A percentile compares a stretch with the other conserved stretches of the same genome.
phyloP scores from a whole-genome alignment of 2,329 filamentous ascomycete species.

The Pezicula neosporulosa region DNA sequence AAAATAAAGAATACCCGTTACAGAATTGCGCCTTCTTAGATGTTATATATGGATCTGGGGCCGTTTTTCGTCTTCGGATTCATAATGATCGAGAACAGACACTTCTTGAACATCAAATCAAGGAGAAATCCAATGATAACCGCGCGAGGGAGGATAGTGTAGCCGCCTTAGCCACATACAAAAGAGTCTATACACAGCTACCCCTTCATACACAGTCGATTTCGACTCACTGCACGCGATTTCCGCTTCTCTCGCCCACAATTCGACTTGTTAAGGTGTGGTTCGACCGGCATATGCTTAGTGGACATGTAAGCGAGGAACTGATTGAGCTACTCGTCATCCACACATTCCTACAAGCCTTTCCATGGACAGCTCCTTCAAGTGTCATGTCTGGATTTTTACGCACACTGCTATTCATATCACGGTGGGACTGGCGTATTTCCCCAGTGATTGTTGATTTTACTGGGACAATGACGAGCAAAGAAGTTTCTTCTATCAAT shows the following conservation, averaged over 20 bases:
- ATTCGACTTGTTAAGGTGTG: slow-evolving; percentile 86
- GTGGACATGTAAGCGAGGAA: slow-evolving; percentile 72
- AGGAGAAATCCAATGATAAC: slow-evolving; percentile 66
- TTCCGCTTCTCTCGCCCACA: slow-evolving; percentile 74
- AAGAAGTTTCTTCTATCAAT: slow-evolving; percentile 59
- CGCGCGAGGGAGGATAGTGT: slow-evolving; percentile 66
- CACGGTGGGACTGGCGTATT: slow-evolving; percentile 87
- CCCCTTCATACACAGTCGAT: slow-evolving; percentile 82
- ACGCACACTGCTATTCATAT: slow-evolving; percentile 73
- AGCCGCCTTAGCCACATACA: slow-evolving; percentile 65
- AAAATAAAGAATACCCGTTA: slow-evolving; percentile 65
- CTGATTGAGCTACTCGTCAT: slow-evolving; percentile 80
- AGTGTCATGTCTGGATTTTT: slow-evolving; percentile 78
- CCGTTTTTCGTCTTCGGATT: slow-evolving; percentile 80
- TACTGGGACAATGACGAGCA: slow-evolving; percentile 57
- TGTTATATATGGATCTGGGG: slow-evolving; percentile 67
- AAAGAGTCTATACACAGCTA: slow-evolving; percentile 66
- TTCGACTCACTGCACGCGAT: slow-evolving; percentile 74
- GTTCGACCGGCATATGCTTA: slow-evolving; percentile 81
- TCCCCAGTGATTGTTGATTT: slow-evolving; percentile 81
- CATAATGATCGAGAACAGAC: slow-evolving; percentile 84
- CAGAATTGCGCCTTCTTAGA: slow-evolving; percentile 83
- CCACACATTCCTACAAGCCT: slow-evolving; percentile 74
- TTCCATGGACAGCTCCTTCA: slow-evolving; percentile 76
- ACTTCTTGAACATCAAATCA: slow-evolving; percentile 74